Evolutionary conservation across 163 green algal genomes (phyloP).

Genomic region (Picocystis sp.): DNA sequence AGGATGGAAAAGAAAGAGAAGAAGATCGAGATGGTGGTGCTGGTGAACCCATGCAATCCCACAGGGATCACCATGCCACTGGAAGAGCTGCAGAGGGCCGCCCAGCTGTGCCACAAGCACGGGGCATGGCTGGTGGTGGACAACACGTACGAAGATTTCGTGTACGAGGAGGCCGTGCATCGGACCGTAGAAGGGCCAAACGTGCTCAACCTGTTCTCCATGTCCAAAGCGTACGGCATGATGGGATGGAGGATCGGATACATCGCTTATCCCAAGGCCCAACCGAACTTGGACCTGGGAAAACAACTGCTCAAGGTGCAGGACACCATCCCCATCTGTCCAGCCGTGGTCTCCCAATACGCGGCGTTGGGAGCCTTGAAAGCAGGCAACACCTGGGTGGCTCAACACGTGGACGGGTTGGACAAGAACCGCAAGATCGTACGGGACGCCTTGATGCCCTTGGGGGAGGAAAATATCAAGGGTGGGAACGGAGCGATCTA

Average conservation of each 20-base stretch:
- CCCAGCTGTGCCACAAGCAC: conserved; percentile 21
- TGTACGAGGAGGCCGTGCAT: conserved; percentile 44
- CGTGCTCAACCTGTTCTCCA: conserved; percentile 78
- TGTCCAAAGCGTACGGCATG: conserved; percentile 88
- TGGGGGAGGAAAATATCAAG: conserved; percentile 15
- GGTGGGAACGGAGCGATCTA: conserved; percentile 46
- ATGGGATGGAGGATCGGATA: conserved; percentile 88
- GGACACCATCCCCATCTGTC: conserved; percentile 66
- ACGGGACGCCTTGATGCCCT: conserved; percentile 28
- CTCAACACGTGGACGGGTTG: conserved; percentile 17
- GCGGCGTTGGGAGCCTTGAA: conserved; percentile 37
- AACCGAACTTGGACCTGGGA: conserved; percentile 32
- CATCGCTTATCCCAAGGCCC: conserved; percentile 29
- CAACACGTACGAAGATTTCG: conserved; percentile 67
- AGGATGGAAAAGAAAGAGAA: background rate
- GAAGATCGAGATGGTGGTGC: conserved; percentile 28
- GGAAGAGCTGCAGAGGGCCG: conserved; percentile 8
- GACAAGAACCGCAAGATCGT: conserved; percentile 21
- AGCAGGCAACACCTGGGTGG: conserved; percentile 36
- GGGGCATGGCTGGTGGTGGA: conserved; percentile 55
- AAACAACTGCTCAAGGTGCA: conserved; percentile 52
- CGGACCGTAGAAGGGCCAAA: conserved; percentile 42
- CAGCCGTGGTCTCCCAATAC: conserved; percentile 28
- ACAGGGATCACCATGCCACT: conserved; percentile 32
- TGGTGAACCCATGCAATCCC: conserved; percentile 81